phyloP scores from a whole-genome alignment of 352 stramenopile genomes.

The Pythium scleroteichum region DNA sequence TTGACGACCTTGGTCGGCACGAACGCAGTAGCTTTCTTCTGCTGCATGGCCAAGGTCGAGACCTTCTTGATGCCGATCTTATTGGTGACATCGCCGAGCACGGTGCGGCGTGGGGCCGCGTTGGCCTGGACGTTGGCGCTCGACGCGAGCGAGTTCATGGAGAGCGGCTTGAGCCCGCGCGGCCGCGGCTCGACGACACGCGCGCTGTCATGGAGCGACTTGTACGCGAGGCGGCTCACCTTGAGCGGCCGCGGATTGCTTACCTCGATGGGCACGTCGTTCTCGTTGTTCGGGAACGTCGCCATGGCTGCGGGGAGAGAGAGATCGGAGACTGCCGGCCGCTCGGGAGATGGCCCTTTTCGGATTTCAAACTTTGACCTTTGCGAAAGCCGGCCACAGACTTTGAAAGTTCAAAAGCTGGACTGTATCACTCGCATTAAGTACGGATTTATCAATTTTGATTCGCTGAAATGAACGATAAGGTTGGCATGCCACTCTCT shows the following conservation, averaged over 20 bases:
- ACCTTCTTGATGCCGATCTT: slow-evolving; percentile 75
- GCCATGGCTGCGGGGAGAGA: slow-evolving; percentile 25
- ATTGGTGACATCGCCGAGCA: slow-evolving; percentile 72
- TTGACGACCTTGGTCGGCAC: slow-evolving; percentile 38
- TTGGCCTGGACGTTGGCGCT: neutral
- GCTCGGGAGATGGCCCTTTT: slow-evolving; percentile 15
- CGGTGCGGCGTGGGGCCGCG: slow-evolving; percentile 37
- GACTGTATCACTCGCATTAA: slow-evolving; percentile 11
- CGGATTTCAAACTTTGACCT: slow-evolving; percentile 26
- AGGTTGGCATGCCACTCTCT: too few species aligned
- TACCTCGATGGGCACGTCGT: slow-evolving; percentile 51
- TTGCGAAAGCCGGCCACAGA: neutral
- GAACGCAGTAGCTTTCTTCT: slow-evolving; percentile 44
- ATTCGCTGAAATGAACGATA: slow-evolving; percentile 19
- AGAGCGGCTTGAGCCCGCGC: slow-evolving; percentile 49
- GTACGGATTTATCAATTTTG: slow-evolving; percentile 16
- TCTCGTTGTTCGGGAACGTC: slow-evolving; percentile 70
- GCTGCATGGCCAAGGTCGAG: slow-evolving; percentile 45
- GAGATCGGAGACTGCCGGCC: neutral
- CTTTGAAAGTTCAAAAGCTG: slow-evolving; percentile 29
- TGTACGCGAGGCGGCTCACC: slow-evolving; percentile 45
- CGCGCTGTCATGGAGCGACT: slow-evolving; percentile 39
- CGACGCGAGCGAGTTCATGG: neutral
- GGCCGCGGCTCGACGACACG: slow-evolving; percentile 55
- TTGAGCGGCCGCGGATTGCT: slow-evolving; percentile 47